phyloP scores from a whole-genome alignment of 2,329 filamentous ascomycete genomes.

The Aureobasidium sp. region DNA sequence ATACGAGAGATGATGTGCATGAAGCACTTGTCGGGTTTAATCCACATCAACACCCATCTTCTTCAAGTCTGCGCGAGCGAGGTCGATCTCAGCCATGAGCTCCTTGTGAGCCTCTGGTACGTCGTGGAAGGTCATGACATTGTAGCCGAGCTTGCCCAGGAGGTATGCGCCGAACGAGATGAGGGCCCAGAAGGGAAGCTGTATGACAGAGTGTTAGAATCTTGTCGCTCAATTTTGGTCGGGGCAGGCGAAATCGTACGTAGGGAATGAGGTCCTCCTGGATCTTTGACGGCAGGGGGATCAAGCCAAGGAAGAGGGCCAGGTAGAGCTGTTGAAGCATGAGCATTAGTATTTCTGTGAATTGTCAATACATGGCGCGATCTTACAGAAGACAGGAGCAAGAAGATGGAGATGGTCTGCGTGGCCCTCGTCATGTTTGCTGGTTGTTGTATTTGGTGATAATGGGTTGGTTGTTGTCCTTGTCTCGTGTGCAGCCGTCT shows the following conservation, averaged over 20 bases:
- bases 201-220: slow-evolving; percentile 14
- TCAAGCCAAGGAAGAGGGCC: slow-evolving; percentile 72
- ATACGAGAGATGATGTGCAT: neutral
- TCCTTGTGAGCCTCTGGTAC: slow-evolving; percentile 85
- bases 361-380: slow-evolving; percentile 19
- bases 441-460: neutral
- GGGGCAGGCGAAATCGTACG: slow-evolving; percentile 50
- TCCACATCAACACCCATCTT: slow-evolving; percentile 72
- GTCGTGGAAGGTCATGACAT: slow-evolving; percentile 94
- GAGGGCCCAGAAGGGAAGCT: slow-evolving; percentile 91
- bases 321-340: slow-evolving; percentile 71
- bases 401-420: slow-evolving; percentile 81
- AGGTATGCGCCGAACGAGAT: slow-evolving; percentile 89
- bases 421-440: slow-evolving; percentile 82
- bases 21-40: slow-evolving; percentile 34
- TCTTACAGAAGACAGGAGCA: slow-evolving; percentile 80
- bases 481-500: neutral
- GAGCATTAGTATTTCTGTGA: slow-evolving; percentile 16
- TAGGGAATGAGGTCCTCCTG: slow-evolving; percentile 84
- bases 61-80: slow-evolving; percentile 67
- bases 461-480: too few species aligned
- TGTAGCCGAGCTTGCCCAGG: slow-evolving; percentile 83
- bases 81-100: slow-evolving; percentile 74
- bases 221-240: neutral
- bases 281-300: slow-evolving; percentile 69